Conservation (phyloP, 495 filamentous ascomycete genomes). For the Aeminium ludgeri region DNA sequence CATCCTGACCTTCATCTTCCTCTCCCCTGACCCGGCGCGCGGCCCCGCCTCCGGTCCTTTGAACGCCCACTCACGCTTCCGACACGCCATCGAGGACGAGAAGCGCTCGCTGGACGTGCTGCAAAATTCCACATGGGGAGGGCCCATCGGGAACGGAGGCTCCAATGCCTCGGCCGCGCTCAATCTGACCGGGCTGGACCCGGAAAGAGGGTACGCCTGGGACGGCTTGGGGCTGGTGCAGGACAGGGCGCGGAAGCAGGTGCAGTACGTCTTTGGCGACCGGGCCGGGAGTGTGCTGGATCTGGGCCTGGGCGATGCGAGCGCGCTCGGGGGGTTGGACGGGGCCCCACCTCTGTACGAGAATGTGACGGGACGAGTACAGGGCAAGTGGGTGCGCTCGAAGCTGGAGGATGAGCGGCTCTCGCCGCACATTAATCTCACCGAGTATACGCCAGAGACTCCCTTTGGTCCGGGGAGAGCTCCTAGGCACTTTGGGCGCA, state of each 20-base stretch:
- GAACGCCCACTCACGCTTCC: not conserved
- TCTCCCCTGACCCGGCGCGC: slow-evolving; percentile 2
- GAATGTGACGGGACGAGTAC: slow-evolving; percentile 63
- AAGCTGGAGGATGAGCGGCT: slow-evolving; percentile 26
- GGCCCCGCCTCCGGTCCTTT: not conserved
- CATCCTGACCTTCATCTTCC: slow-evolving; percentile 14
- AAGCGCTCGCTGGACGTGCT: slow-evolving; percentile 45
- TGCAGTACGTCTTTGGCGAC: slow-evolving; percentile 30
- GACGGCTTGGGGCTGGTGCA: slow-evolving; percentile 38
- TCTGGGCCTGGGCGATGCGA: not conserved
- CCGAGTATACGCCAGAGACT: slow-evolving; percentile 27
- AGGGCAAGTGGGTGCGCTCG: slow-evolving; percentile 57
- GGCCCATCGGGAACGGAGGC: no score
- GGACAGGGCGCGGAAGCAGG: slow-evolving; percentile 35
- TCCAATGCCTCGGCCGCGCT: slow-evolving; percentile 20
- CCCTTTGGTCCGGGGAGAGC: slow-evolving; percentile 10
- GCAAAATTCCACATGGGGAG: slow-evolving; percentile 45
- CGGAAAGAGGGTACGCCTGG: slow-evolving; percentile 63
- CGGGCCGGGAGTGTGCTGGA: slow-evolving; percentile 1
- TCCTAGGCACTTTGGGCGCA: slow-evolving; percentile 16
- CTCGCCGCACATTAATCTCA: slow-evolving; percentile 33
- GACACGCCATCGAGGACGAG: slow-evolving; percentile 25
- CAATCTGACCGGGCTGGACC: slow-evolving; percentile 59
- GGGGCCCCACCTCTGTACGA: slow-evolving; percentile 41
- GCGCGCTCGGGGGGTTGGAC: slow-evolving; percentile 2